Percentiles rank a stretch among this genome's conserved stretches.
Conservation (phyloP, 176 grass and related monocot species). For the Microstegium vimineum region DNA sequence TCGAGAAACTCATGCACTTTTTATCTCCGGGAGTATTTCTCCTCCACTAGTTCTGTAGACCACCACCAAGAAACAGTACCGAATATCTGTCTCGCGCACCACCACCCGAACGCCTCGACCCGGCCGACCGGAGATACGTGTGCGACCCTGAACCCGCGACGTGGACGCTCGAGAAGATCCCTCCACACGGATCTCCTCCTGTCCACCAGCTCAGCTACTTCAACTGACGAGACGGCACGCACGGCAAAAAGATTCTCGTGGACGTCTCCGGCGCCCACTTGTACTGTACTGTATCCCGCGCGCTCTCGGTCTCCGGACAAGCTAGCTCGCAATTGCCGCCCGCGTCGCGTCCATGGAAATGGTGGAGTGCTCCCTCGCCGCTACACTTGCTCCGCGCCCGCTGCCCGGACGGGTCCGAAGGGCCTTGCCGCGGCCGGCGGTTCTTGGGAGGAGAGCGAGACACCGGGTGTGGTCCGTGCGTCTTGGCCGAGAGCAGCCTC, state of each 20-base stretch:
- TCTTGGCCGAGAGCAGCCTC: not conserved
- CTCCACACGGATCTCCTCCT: slow-evolving; percentile 40
- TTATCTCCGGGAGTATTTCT: not conserved
- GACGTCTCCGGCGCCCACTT: slow-evolving; percentile 6
- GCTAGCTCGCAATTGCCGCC: not conserved
- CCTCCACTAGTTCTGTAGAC: not conserved
- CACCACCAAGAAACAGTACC: not conserved
- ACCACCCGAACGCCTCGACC: slow-evolving; percentile 10
- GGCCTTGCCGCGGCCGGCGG: not conserved
- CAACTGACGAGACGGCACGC: not conserved
- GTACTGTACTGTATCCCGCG: not conserved
- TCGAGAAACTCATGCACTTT: not conserved
- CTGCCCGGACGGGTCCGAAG: not conserved
- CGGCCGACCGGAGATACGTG: slow-evolving; percentile 2
- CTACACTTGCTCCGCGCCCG: not conserved
- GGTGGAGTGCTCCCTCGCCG: slow-evolving; percentile 38
- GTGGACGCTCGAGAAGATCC: slow-evolving; percentile 17
- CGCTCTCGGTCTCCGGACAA: not conserved
- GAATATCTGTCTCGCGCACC: not conserved
- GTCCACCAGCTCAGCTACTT: slow-evolving; percentile 21
- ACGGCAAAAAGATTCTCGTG: slow-evolving; percentile 10
- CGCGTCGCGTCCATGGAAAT: slow-evolving; percentile 36
- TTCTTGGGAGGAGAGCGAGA: slow-evolving; percentile 24
- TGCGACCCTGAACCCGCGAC: slow-evolving; percentile 3
- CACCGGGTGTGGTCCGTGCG: slow-evolving; percentile 21